Percentiles rank a stretch among this genome's conserved stretches.
phyloP scores from a whole-genome alignment of 495 filamentous ascomycete species.

The Amorphotheca resinae region DNA sequence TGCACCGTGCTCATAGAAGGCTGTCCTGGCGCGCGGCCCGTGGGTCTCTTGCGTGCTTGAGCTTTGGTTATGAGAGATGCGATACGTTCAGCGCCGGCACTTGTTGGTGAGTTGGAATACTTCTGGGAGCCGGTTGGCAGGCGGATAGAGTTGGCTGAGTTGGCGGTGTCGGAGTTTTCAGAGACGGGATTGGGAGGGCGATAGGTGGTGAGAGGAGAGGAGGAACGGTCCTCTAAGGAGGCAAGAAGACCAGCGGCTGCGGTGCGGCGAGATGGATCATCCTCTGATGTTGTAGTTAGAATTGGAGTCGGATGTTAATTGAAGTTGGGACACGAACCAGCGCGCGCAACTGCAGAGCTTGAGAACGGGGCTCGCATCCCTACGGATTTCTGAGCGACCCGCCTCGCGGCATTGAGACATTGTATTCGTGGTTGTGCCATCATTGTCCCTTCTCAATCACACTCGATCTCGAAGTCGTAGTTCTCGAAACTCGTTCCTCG shows the following conservation, averaged over 20 bases:
- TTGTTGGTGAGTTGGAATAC: background rate
- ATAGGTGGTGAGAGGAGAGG: no score
- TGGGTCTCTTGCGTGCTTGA: no score
- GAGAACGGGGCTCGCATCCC: constrained; percentile 16
- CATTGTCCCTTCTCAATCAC: no score
- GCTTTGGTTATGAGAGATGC: background rate
- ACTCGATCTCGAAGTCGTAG: no score
- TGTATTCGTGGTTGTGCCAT: constrained; percentile 18
- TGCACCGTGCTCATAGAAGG: background rate
- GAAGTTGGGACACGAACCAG: constrained; percentile 7
- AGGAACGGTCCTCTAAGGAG: background rate
- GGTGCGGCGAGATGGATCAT: background rate
- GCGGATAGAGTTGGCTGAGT: background rate
- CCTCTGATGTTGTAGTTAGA: constrained; percentile 8
- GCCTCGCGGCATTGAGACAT: constrained; percentile 17
- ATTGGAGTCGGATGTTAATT: background rate
- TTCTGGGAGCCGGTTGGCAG: background rate
- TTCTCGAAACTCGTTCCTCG: no score
- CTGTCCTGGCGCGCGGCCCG: background rate
- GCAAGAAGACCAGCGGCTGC: background rate
- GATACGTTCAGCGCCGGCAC: background rate
- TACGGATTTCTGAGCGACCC: background rate
- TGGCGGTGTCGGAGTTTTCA: background rate
- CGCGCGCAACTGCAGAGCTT: constrained; percentile 3
- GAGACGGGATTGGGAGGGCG: background rate